Percentiles rank a stretch among this genome's conserved stretches.
Evolutionary conservation across 2,329 filamentous ascomycete genomes (phyloP).

Genomic region (Didymella pomorum): DNA sequence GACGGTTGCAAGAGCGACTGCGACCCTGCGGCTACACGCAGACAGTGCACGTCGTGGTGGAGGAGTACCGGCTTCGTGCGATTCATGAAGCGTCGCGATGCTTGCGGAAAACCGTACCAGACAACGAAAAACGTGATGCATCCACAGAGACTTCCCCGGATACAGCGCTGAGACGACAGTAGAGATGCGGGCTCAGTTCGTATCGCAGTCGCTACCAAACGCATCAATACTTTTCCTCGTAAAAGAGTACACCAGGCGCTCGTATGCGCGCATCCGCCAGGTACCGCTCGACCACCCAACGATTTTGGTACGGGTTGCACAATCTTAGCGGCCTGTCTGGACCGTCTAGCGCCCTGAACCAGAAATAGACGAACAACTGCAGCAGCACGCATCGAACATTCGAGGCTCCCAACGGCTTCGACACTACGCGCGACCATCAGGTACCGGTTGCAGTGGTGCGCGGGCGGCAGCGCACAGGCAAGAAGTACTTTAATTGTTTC

Average conservation of each 20-base stretch:
- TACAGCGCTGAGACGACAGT: not conserved
- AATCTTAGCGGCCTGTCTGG: not conserved
- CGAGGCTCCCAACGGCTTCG: not conserved
- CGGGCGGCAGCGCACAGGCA: not conserved
- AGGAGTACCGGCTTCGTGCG: not conserved
- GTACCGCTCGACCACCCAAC: slow-evolving; percentile 6
- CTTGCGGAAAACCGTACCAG: not conserved
- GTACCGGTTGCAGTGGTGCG: slow-evolving; percentile 2
- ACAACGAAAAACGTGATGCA: not conserved
- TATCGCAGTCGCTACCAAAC: not conserved
- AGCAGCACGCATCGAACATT: not conserved
- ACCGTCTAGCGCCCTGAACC: not conserved
- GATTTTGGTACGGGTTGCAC: not conserved
- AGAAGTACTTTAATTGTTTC: slow-evolving; percentile 1
- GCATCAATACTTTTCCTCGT: not conserved
- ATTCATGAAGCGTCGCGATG: not conserved
- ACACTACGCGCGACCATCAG: not conserved
- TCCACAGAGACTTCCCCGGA: not conserved
- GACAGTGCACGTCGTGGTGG: not conserved
- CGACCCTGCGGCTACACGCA: not conserved
- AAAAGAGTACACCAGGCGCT: not conserved
- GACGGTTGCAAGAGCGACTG: not conserved
- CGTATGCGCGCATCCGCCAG: slow-evolving; percentile 1
- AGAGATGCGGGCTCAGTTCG: not conserved
- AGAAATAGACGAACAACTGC: slow-evolving; percentile 1